Conservation (phyloP, 768 basidiomycete species). For the Lactifluus subvellereus region DNA sequence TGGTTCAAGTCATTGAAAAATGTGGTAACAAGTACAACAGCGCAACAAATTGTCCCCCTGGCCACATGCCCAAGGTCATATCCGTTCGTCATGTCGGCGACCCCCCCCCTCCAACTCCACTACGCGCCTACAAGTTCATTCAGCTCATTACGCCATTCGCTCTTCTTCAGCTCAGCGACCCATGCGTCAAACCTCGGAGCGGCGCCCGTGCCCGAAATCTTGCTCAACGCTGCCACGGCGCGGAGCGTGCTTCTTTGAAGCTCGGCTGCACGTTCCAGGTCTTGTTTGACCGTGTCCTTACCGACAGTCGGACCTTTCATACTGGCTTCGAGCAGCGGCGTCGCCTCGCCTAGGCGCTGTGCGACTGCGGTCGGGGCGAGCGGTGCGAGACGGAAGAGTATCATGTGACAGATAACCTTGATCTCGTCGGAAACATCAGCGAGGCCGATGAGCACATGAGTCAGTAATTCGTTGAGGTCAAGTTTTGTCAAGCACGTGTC, state of each 20-base stretch:
- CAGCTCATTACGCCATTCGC: constrained; percentile 65
- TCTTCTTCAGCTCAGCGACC: constrained; percentile 67
- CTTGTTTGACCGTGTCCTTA: constrained; percentile 96
- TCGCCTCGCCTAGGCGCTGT: constrained; percentile 77
- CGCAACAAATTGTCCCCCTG: background rate
- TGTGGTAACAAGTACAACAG: constrained; percentile 1
- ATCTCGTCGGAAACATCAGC: constrained; percentile 92
- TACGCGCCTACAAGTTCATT: constrained; percentile 44
- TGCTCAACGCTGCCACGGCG: constrained; percentile 81
- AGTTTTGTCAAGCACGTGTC: constrained; percentile 88
- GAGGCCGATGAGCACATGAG: constrained; percentile 74
- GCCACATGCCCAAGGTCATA: background rate
- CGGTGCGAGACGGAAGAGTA: constrained; percentile 85
- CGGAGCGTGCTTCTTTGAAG: constrained; percentile 86
- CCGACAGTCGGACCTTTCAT: constrained; percentile 86
- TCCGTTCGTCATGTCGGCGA: background rate
- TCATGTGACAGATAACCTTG: constrained; percentile 94
- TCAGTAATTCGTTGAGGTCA: constrained; percentile 81
- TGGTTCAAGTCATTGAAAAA: background rate
- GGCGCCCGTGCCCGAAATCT: constrained; percentile 57
- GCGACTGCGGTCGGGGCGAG: constrained; percentile 79
- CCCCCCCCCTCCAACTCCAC: background rate
- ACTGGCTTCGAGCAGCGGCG: constrained; percentile 76
- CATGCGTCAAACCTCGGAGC: constrained; percentile 73
- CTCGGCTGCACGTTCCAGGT: constrained; percentile 81